Conservation (phyloP, 2,329 filamentous ascomycete species). For the Fusarium illudens region DNA sequence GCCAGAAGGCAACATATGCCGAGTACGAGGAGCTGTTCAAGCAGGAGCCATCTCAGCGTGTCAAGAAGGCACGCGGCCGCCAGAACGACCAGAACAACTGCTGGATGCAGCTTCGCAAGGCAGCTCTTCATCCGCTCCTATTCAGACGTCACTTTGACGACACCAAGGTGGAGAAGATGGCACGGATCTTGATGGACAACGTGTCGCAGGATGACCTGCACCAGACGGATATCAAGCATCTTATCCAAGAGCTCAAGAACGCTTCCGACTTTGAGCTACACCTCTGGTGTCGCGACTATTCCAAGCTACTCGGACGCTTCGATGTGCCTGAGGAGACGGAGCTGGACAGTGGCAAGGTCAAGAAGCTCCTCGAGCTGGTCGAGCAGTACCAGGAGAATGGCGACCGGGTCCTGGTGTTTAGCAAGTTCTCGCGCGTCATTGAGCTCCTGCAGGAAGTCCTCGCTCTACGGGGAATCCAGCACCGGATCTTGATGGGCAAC, state of each 20-base stretch:
- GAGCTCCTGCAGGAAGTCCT: slow-evolving; percentile 89
- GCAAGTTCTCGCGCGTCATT: slow-evolving; percentile 90
- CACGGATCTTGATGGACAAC: slow-evolving; percentile 76
- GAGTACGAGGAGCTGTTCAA: slow-evolving; percentile 70
- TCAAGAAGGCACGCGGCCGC: slow-evolving; percentile 57
- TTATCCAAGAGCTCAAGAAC: slow-evolving; percentile 64
- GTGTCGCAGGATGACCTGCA: slow-evolving; percentile 64
- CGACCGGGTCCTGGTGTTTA: slow-evolving; percentile 90
- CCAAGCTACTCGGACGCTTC: slow-evolving; percentile 58
- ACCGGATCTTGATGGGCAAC: slow-evolving; percentile 85
- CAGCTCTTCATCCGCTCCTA: slow-evolving; percentile 89
- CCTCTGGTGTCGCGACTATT: slow-evolving; percentile 69
- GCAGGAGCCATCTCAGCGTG: slow-evolving; percentile 63
- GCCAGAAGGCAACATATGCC: slow-evolving; percentile 78
- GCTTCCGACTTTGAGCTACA: slow-evolving; percentile 72
- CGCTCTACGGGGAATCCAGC: slow-evolving; percentile 74
- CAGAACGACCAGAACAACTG: slow-evolving; percentile 71
- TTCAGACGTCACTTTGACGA: slow-evolving; percentile 85
- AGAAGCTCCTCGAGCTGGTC: slow-evolving; percentile 79
- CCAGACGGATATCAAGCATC: slow-evolving; percentile 60
- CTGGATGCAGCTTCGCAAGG: slow-evolving; percentile 91
- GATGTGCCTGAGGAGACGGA: slow-evolving; percentile 64
- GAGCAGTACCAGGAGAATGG: slow-evolving; percentile 78
- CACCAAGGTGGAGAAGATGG: slow-evolving; percentile 77
- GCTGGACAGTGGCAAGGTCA: slow-evolving; percentile 82